phyloP scores from a whole-genome alignment of 495 filamentous ascomycete genomes.

The Aspergillus hancockii region DNA sequence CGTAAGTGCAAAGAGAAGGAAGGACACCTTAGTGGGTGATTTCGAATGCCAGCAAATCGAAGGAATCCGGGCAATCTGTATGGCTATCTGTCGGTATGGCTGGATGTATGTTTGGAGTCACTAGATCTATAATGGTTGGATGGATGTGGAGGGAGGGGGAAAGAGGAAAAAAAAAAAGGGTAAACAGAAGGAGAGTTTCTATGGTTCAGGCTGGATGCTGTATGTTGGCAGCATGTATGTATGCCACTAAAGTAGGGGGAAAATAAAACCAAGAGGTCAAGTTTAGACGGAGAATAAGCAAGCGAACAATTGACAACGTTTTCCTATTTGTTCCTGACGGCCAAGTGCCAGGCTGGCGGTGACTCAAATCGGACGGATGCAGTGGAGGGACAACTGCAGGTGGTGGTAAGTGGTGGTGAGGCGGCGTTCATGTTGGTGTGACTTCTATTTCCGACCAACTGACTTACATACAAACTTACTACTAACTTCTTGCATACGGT shows the following conservation, averaged over 20 bases:
- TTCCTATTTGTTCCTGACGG: background rate
- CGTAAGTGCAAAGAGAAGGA: background rate
- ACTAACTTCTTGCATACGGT: background rate
- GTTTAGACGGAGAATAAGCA: constrained; percentile 2
- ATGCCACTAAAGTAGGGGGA: constrained; percentile 5
- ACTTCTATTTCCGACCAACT: background rate
- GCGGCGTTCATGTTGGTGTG: background rate
- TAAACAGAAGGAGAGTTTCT: too few relatives aligned
- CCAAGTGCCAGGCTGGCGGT: constrained; percentile 21
- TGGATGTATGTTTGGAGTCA: constrained; percentile 6
- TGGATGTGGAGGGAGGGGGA: background rate
- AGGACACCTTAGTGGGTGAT: background rate
- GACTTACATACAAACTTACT: background rate
- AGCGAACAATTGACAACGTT: background rate
- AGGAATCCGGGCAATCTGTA: constrained; percentile 2
- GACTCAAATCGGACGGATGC: constrained; percentile 28
- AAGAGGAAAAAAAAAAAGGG: background rate
- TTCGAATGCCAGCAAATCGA: constrained; percentile 25
- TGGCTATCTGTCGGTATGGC: background rate
- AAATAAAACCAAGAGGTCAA: background rate
- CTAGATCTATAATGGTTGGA: background rate
- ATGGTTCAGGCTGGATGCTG: constrained; percentile 1
- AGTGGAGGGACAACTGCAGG: constrained; percentile 9
- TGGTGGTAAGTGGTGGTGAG: background rate
- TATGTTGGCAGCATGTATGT: background rate